Evolutionary conservation across 1,139 yeast genomes (phyloP).

Genomic region (Pichia sp.): DNA sequence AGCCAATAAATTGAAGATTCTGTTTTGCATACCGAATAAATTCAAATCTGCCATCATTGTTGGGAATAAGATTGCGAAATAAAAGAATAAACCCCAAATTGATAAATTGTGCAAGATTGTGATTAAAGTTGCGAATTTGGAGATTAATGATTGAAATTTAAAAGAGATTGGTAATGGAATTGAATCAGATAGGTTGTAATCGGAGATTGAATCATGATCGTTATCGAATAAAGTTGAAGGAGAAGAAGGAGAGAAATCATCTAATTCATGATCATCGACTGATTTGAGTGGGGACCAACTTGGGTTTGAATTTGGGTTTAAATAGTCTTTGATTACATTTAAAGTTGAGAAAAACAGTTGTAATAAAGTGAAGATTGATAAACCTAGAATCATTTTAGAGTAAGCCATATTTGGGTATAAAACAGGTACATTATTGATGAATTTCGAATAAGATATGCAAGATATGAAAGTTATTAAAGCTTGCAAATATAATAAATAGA

Average conservation of each 20-base stretch:
- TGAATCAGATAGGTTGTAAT: not conserved
- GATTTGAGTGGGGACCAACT: not conserved
- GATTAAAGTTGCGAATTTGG: conserved; percentile 34
- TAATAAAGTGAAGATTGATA: conserved; percentile 43
- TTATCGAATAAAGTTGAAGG: conserved; percentile 31
- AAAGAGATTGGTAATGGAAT: conserved; percentile 19
- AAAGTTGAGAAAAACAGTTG: conserved; percentile 48
- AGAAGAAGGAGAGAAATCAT: conserved; percentile 30
- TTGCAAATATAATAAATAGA: conserved; percentile 47
- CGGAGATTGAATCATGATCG: conserved; percentile 14
- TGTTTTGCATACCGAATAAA: conserved; percentile 56
- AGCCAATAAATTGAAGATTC: conserved; percentile 77
- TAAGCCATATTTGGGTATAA: conserved; percentile 77
- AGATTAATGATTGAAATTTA: conserved; percentile 26
- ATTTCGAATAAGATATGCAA: conserved; percentile 51
- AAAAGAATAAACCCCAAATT: conserved; percentile 61
- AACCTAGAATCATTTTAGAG: conserved; percentile 53
- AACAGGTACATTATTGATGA: conserved; percentile 52
- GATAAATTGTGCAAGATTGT: conserved; percentile 42
- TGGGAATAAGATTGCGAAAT: conserved; percentile 52
- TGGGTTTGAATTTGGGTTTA: not conserved
- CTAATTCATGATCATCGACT: not conserved
- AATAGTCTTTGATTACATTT: not conserved
- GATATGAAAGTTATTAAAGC: conserved; percentile 41
- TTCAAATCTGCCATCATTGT: conserved; percentile 74